phyloP scores from a whole-genome alignment of 306 rosid genomes.

The Acacia acuminata region DNA sequence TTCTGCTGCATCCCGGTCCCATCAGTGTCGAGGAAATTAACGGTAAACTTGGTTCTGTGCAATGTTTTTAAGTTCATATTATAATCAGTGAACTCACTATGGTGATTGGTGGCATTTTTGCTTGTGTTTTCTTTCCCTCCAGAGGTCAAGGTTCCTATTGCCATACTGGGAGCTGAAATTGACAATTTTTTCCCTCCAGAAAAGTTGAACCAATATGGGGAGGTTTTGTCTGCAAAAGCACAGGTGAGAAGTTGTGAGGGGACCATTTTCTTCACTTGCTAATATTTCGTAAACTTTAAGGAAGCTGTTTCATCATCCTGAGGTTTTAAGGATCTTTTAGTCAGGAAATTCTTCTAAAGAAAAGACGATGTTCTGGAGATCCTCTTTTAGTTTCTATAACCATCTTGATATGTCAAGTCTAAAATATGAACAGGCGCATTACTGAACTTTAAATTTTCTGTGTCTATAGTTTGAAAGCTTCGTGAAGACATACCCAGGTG shows the following conservation, averaged over 20 bases:
- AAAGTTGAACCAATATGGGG: slow-evolving; percentile 19
- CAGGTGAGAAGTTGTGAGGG: slow-evolving; percentile 40
- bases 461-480: slow-evolving; percentile 48
- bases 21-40: slow-evolving; percentile 28
- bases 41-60: slow-evolving; percentile 15
- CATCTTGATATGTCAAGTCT: background rate
- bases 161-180: slow-evolving; percentile 54
- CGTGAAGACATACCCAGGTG: slow-evolving; percentile 63
- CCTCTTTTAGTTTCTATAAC: background rate
- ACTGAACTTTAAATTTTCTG: background rate
- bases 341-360: background rate
- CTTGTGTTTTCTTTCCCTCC: background rate
- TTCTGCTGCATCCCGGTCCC: slow-evolving; percentile 49
- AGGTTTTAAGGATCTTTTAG: background rate
- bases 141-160: slow-evolving; percentile 55
- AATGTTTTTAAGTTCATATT: background rate
- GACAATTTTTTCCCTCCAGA: slow-evolving; percentile 41
- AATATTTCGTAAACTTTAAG: background rate
- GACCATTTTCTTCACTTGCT: background rate
- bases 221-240: slow-evolving; percentile 35
- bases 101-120: background rate
- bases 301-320: background rate
- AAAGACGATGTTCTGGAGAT: background rate
- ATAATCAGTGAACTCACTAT: background rate
- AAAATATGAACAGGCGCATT: background rate